Percentiles rank a stretch among this genome's conserved stretches.
Evolutionary conservation across 306 rosid species (phyloP).

Genomic region (Rosa rugosa): DNA sequence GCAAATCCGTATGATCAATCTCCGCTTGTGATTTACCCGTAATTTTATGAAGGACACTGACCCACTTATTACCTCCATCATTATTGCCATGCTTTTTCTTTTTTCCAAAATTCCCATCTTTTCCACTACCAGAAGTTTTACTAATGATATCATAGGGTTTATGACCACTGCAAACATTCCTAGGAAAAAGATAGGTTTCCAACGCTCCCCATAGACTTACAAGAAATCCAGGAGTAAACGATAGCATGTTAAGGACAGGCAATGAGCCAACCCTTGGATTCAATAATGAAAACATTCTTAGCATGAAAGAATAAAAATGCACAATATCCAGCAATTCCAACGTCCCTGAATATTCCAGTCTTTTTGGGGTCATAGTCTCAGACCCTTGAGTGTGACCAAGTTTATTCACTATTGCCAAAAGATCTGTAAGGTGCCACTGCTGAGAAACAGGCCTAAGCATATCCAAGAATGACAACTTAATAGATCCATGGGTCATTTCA

Average conservation of each 20-base stretch:
- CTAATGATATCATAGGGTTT: slow-evolving; percentile 22
- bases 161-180: slow-evolving; percentile 40
- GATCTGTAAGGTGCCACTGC: slow-evolving; percentile 86
- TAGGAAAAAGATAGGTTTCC: slow-evolving; percentile 61
- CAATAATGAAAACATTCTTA: slow-evolving; percentile 65
- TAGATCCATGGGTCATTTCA: slow-evolving; percentile 45
- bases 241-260: slow-evolving; percentile 84
- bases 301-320: slow-evolving; percentile 70
- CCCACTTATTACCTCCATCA: slow-evolving; percentile 80
- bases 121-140: slow-evolving; percentile 37
- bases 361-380: slow-evolving; percentile 37
- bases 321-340: slow-evolving; percentile 70
- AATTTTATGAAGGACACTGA: slow-evolving; percentile 63
- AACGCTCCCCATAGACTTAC: slow-evolving; percentile 64
- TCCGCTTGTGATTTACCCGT: slow-evolving; percentile 69
- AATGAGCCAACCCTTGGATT: slow-evolving; percentile 69
- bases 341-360: slow-evolving; percentile 41
- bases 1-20: slow-evolving; percentile 29
- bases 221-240: slow-evolving; percentile 93
- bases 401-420: slow-evolving; percentile 50
- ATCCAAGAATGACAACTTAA: slow-evolving; percentile 54
- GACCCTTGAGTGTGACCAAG: slow-evolving; percentile 27
- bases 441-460: slow-evolving; percentile 80
- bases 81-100: slow-evolving; percentile 49
- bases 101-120: slow-evolving; percentile 45